Percentiles rank a stretch among this genome's conserved stretches.
Conservation (phyloP, 768 basidiomycete species). For the Daedaleopsis sinensis region DNA sequence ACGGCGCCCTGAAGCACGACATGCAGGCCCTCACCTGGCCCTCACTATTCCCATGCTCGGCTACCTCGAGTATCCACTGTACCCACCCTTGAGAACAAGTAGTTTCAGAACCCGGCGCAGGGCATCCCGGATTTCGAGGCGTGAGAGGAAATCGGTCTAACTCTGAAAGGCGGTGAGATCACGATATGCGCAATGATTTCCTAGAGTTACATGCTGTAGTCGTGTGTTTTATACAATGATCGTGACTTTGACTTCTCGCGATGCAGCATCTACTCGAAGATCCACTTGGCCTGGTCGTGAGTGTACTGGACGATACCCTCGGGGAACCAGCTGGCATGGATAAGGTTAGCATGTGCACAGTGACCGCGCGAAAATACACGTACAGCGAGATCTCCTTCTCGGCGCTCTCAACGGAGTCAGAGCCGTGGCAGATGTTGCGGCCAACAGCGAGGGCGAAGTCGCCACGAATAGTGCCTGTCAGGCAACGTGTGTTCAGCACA, state of each 20-base stretch:
- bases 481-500: neutral
- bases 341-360: conserved; percentile 17
- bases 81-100: conserved; percentile 9
- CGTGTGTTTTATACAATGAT: conserved; percentile 6
- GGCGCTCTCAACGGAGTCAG: conserved; percentile 85
- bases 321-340: conserved; percentile 79
- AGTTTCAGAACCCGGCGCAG: neutral
- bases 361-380: conserved; percentile 31
- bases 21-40: neutral
- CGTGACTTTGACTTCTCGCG: conserved; percentile 9
- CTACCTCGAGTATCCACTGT: neutral
- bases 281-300: conserved; percentile 65
- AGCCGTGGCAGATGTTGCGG: conserved; percentile 93
- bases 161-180: conserved; percentile 4
- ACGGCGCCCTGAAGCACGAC: neutral
- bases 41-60: conserved; percentile 5
- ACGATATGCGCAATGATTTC: conserved; percentile 6
- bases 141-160: neutral
- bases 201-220: conserved; percentile 17
- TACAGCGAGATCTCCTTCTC: conserved; percentile 95
- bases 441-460: conserved; percentile 94
- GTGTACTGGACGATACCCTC: conserved; percentile 79
- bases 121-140: neutral
- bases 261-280: conserved; percentile 67
- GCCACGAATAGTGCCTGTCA: conserved; percentile 90